Percentiles rank a stretch among this genome's conserved stretches.
Conservation (phyloP, 2,329 filamentous ascomycete genomes). For the Epichloe glyceriae region DNA sequence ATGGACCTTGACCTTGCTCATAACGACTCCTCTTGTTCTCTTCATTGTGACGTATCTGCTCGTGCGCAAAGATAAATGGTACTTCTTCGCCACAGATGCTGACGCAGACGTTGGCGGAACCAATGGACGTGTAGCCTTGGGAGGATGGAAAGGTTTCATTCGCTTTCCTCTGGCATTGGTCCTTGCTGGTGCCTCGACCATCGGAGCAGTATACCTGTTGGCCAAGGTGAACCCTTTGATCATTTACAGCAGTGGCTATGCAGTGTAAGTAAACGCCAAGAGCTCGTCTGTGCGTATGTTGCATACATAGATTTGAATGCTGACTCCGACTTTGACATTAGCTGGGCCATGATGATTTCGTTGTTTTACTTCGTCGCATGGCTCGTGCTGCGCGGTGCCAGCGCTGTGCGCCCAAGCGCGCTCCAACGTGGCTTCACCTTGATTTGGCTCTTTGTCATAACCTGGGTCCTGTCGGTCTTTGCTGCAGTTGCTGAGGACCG, state of each 20-base stretch:
- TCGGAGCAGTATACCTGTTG: constrained; percentile 62
- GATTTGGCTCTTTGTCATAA: constrained; percentile 69
- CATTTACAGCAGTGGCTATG: constrained; percentile 78
- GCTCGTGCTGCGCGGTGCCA: constrained; percentile 67
- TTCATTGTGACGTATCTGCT: constrained; percentile 57
- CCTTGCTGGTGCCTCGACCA: constrained; percentile 52
- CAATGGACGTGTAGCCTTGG: constrained; percentile 48
- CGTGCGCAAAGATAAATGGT: constrained; percentile 66
- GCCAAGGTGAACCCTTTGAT: constrained; percentile 80
- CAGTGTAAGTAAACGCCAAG: constrained; percentile 37
- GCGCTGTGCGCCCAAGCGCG: constrained; percentile 71
- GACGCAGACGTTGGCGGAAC: constrained; percentile 44
- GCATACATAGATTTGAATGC: neutral
- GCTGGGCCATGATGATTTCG: constrained; percentile 74
- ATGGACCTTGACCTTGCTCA: constrained; percentile 70
- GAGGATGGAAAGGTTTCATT: constrained; percentile 72
- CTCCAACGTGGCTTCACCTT: constrained; percentile 70
- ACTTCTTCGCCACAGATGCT: constrained; percentile 59
- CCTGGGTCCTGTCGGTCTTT: constrained; percentile 60
- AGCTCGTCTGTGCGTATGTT: neutral
- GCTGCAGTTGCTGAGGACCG: constrained; percentile 67
- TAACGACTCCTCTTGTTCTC: constrained; percentile 64
- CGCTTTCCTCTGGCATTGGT: constrained; percentile 67
- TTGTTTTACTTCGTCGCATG: constrained; percentile 72
- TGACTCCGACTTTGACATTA: constrained; percentile 13